Percentiles rank a stretch among this genome's conserved stretches.
These are phyloP conservation scores for Nevesoporus exiguus DNA, from an alignment of 768 basidiomycete species.

Conservation along the genomic window DNA sequence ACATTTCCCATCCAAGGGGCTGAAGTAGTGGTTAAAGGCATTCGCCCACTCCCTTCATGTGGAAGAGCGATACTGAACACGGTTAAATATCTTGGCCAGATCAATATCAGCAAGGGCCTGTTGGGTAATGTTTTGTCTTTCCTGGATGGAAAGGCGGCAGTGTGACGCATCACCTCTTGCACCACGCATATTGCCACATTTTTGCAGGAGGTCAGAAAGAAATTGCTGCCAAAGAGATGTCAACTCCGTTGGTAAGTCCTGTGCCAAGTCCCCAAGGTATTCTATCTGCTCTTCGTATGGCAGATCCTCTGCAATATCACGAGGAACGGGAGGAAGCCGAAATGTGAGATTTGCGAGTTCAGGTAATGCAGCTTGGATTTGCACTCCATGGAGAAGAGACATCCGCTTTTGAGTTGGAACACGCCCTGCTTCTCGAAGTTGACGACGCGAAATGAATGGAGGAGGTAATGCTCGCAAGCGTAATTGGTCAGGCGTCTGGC, in stretches of 20 bases:
- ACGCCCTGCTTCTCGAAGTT: neutral
- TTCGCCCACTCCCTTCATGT: neutral
- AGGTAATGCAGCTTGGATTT: neutral
- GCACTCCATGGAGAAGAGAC: neutral
- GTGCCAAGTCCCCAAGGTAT: neutral
- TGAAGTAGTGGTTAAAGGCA: slow-evolving; percentile 1
- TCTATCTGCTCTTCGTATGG: slow-evolving; percentile 1
- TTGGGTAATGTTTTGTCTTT: neutral
- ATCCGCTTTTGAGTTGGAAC: slow-evolving; percentile 4
- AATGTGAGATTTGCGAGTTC: neutral
- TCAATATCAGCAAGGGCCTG: neutral
- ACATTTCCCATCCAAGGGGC: neutral
- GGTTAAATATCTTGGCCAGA: neutral
- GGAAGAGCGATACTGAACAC: neutral
- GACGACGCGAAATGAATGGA: neutral
- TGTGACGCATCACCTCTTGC: neutral
- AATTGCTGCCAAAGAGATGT: slow-evolving; percentile 1
- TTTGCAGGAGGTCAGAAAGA: neutral
- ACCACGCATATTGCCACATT: slow-evolving; percentile 3
- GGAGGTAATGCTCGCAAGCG: neutral
- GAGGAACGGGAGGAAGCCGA: neutral
- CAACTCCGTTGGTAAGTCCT: neutral
- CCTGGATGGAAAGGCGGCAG: neutral
- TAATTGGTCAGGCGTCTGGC: neutral
- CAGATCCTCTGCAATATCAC: neutral